Percentiles rank a stretch among this genome's conserved stretches.
phyloP scores from a whole-genome alignment of 345 rosid species.

The Moricandia moricandioides region DNA sequence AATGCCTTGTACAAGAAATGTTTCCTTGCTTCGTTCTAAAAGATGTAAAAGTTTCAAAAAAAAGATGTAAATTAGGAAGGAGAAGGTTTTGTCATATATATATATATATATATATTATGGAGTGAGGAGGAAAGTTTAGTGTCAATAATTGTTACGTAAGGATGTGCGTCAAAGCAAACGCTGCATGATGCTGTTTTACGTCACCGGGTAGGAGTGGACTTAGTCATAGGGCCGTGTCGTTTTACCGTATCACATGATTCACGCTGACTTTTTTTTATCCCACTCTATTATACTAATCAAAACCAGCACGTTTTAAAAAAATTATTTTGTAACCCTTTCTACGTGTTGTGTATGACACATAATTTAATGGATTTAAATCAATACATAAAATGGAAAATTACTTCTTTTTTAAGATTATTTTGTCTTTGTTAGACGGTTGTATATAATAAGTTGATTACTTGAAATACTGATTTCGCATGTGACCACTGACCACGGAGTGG shows the following conservation, averaged over 20 bases:
- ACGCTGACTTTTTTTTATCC: background rate
- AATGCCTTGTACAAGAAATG: conserved; percentile 42
- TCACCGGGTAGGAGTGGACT: conserved; percentile 42
- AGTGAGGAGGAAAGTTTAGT: conserved; percentile 38
- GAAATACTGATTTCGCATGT: background rate
- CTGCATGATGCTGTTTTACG: conserved; percentile 44
- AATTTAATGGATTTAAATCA: background rate
- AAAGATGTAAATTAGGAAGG: background rate
- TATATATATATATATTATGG: background rate
- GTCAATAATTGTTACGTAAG: conserved; percentile 60
- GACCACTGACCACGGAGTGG: background rate
- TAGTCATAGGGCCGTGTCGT: conserved; percentile 37
- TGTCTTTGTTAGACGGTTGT: background rate
- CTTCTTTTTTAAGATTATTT: background rate
- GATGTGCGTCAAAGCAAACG: conserved; percentile 48
- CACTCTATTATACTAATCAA: conserved; percentile 1
- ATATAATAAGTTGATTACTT: background rate
- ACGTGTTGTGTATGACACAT: conserved; percentile 7
- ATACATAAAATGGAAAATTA: background rate
- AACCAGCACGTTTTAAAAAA: conserved; percentile 24
- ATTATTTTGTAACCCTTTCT: background rate
- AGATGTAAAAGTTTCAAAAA: too few relatives aligned
- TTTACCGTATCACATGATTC: conserved; percentile 25
- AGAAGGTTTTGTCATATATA: background rate
- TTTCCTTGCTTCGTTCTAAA: too few relatives aligned